Conservation (phyloP, 140 eudicot genomes). For the Oenanthe javanica region DNA sequence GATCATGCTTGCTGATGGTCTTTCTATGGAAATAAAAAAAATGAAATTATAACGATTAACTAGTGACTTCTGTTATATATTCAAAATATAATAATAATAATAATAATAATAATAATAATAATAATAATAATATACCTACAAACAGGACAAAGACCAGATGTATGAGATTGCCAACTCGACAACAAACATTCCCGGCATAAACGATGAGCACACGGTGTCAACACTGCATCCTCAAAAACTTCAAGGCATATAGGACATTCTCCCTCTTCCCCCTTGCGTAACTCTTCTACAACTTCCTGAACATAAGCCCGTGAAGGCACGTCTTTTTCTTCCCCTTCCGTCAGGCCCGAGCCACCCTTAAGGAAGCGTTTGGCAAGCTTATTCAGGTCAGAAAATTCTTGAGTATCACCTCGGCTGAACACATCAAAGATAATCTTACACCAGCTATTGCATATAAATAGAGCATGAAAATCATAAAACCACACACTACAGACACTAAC, state of each 20-base stretch:
- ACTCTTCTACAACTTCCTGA: constrained; percentile 91
- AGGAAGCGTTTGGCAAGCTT: constrained; percentile 87
- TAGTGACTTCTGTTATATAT: not conserved
- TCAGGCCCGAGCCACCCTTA: constrained; percentile 49
- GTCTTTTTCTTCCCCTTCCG: constrained; percentile 51
- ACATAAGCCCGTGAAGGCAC: constrained; percentile 79
- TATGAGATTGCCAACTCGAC: constrained; percentile 76
- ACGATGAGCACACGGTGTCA: constrained; percentile 99
- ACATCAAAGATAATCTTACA: constrained; percentile 14
- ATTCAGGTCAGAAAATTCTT: constrained; percentile 77
- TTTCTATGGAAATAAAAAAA: constrained; percentile 46
- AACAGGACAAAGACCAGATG: constrained; percentile 89
- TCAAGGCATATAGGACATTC: constrained; percentile 98
- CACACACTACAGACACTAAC: not conserved
- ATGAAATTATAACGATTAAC: not conserved
- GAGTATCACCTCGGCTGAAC: constrained; percentile 93
- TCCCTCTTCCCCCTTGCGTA: constrained; percentile 78
- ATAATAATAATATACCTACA: constrained; percentile 56
- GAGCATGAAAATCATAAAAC: not conserved
- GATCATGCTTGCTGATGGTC: constrained; percentile 63
- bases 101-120: too few species aligned
- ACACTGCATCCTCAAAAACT: constrained; percentile 97
- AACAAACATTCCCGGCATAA: constrained; percentile 92
- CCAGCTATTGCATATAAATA: not conserved
- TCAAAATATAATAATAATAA: too few species aligned